Base-by-base conservation (phyloP, 1,284 basidiomycete genomes). In the Fomitopsis schrenkii region DNA sequence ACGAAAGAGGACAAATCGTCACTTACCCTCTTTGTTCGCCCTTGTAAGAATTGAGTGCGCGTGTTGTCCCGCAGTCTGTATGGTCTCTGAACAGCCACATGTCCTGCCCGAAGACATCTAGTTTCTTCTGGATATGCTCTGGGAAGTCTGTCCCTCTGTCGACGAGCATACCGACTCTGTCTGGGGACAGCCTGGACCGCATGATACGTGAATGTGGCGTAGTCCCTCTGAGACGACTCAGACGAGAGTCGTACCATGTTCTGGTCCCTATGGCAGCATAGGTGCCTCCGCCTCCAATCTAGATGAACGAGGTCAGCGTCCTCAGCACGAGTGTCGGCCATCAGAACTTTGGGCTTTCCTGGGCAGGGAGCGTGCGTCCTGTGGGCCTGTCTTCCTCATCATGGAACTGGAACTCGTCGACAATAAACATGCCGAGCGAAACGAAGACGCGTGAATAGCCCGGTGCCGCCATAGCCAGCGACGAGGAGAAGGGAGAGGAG, bases 211-310 rank as follows among this genome's bases (percentile, higher is more conserved):
- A 38, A 38, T 40, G 30, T 26, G 28, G 35, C 7, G 5, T 36
- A 2, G n/a, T 12, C 6, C 9, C 19, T 6, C 1, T 30, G 36
- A 54, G 19, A 10, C 10, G 12, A 8, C 3, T 10, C 2, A 22
- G 22, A 22, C 22, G 22, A 22, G 22, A 2, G 22, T 19, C 33
- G 35, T 59, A 91, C 93, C 93, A 93, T 71, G 95, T 84, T 41
- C 94, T 82, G 26, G 91, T 88, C 5, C 93, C 94, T 46, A 95
- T 80, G 46, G 80, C 77, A 60, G 90, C 88, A 72, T 91, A 92
- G 0, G 88, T 91, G 0, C 95, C 95, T 6, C 93, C 95, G 0
- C 95, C 95, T 36, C 95, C 95, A 63, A 97, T 94, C 91, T 95
- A 68, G 28, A 2, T 10, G 14, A n/a, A 22, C 19, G 22, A 61